Evolutionary conservation across 2,329 filamentous ascomycete genomes (phyloP).

Genomic region (Diaporthe humulicola): DNA sequence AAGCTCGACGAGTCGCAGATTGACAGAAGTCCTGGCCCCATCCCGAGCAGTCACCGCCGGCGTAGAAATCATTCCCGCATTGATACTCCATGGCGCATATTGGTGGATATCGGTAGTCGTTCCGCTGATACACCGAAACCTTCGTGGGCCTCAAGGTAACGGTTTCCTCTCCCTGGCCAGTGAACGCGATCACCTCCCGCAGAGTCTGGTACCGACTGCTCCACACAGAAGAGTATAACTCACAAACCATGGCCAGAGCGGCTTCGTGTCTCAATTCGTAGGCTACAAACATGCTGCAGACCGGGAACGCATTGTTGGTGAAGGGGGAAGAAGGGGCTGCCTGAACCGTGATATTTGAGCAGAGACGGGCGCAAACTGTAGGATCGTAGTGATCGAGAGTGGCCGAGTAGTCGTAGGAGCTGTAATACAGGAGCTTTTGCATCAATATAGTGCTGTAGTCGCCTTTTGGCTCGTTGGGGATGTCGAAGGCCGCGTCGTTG

Average conservation of each 20-base stretch:
- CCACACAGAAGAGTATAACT: slow-evolving; percentile 33
- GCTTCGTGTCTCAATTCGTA: slow-evolving; percentile 21
- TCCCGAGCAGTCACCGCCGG: slow-evolving; percentile 36
- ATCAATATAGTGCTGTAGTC: slow-evolving; percentile 26
- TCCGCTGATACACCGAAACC: slow-evolving; percentile 32
- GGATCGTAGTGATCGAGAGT: slow-evolving; percentile 27
- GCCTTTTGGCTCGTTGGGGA: slow-evolving; percentile 31
- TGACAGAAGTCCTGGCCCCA: slow-evolving; percentile 32
- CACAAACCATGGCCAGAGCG: slow-evolving; percentile 34
- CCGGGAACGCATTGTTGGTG: not conserved
- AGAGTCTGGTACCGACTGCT: slow-evolving; percentile 32
- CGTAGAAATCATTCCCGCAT: slow-evolving; percentile 29
- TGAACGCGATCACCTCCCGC: not conserved
- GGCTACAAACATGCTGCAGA: slow-evolving; percentile 36
- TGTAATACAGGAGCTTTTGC: not conserved
- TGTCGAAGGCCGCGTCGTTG: slow-evolving; percentile 28
- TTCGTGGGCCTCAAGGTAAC: not conserved
- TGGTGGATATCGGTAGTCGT: slow-evolving; percentile 22
- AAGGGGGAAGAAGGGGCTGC: not conserved
- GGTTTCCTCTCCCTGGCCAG: too few relatives aligned
- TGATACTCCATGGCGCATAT: slow-evolving; percentile 31
- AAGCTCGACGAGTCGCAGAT: fast-evolving
- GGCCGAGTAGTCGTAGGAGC: not conserved
- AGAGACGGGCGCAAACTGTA: slow-evolving; percentile 27
- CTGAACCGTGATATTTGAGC: not conserved